A percentile compares a stretch with the other conserved stretches of the same genome.
Evolutionary conservation across 192 early-diverging fungal genomes (phyloP).

Genomic region (Coemansia sp.): DNA sequence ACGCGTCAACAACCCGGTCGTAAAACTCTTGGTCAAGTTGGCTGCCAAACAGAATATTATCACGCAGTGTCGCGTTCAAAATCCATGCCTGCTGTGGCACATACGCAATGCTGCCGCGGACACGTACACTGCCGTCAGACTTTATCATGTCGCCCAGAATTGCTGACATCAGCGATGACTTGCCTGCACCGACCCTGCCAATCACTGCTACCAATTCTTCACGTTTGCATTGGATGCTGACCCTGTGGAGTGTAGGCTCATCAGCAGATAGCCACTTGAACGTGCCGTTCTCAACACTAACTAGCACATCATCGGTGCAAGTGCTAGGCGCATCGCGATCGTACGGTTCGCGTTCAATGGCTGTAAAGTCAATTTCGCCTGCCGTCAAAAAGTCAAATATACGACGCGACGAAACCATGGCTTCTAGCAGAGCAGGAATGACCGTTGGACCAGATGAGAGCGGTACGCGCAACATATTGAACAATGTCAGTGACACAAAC

Average conservation of each 20-base stretch:
- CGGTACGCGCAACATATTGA: conserved; percentile 86
- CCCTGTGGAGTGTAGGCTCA: conserved; percentile 22
- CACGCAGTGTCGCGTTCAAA: conserved; percentile 54
- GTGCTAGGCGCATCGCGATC: conserved; percentile 9
- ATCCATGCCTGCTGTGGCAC: conserved; percentile 66
- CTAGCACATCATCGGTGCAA: conserved; percentile 17
- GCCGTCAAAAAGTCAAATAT: conserved; percentile 66
- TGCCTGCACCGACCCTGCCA: conserved; percentile 64
- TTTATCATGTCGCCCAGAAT: conserved; percentile 60
- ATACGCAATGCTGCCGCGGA: conserved; percentile 54
- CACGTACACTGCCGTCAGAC: conserved; percentile 21
- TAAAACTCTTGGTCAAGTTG: conserved; percentile 56
- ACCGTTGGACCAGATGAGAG: conserved; percentile 76
- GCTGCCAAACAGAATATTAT: conserved; percentile 68
- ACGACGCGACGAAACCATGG: conserved; percentile 75
- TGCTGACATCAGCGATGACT: conserved; percentile 63
- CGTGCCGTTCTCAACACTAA: conserved; percentile 15
- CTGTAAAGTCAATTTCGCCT: conserved; percentile 74
- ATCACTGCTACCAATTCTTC: conserved; percentile 60
- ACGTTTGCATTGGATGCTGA: conserved; percentile 42
- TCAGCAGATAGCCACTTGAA: conserved; percentile 57
- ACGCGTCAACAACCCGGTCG: conserved; percentile 58
- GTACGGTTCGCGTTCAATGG: conserved; percentile 46
- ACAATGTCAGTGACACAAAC: conserved; percentile 87
- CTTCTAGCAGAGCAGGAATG: conserved; percentile 70